Evolutionary conservation across 495 filamentous ascomycete genomes (phyloP).

Genomic region (Penicillium macrosclerotiorum): DNA sequence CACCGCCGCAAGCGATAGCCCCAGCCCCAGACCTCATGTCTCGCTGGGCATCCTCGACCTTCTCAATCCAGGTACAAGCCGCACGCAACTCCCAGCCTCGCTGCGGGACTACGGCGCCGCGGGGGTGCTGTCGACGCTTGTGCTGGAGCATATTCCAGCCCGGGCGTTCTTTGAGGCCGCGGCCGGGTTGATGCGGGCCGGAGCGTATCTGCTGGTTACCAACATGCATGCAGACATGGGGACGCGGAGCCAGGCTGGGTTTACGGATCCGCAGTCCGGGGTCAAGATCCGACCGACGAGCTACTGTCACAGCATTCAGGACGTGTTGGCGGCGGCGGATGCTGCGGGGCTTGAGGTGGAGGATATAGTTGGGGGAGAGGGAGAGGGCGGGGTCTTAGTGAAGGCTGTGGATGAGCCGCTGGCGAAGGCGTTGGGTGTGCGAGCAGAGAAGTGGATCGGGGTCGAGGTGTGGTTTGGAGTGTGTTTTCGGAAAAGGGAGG

Average conservation of each 20-base stretch:
- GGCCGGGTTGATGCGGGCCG: constrained; percentile 43
- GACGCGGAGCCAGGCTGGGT: constrained; percentile 60
- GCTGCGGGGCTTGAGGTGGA: constrained; percentile 51
- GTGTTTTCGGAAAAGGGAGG: constrained; percentile 56
- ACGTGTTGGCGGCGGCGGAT: constrained; percentile 55
- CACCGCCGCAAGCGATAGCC: not conserved
- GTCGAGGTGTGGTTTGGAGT: constrained; percentile 65
- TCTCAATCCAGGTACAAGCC: constrained; percentile 19
- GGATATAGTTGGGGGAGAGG: constrained; percentile 19
- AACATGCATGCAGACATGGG: constrained; percentile 79
- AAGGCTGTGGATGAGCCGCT: constrained; percentile 51
- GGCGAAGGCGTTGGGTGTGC: constrained; percentile 49
- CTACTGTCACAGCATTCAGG: constrained; percentile 54
- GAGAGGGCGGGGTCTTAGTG: constrained; percentile 30
- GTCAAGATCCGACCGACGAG: constrained; percentile 62
- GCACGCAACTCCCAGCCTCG: constrained; percentile 10
- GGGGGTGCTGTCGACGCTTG: constrained; percentile 62
- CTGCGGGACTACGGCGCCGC: constrained; percentile 26
- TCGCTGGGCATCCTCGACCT: constrained; percentile 32
- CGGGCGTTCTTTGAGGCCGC: constrained; percentile 54
- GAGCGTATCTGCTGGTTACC: constrained; percentile 59
- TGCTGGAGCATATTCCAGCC: constrained; percentile 66
- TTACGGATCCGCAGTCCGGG: constrained; percentile 55
- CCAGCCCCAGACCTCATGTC: constrained; percentile 1
- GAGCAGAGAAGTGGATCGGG: constrained; percentile 69